Percentiles rank a stretch among this genome's conserved stretches.
Conservation (phyloP, 805 yeast genomes). For the Kuraishia borneana region DNA sequence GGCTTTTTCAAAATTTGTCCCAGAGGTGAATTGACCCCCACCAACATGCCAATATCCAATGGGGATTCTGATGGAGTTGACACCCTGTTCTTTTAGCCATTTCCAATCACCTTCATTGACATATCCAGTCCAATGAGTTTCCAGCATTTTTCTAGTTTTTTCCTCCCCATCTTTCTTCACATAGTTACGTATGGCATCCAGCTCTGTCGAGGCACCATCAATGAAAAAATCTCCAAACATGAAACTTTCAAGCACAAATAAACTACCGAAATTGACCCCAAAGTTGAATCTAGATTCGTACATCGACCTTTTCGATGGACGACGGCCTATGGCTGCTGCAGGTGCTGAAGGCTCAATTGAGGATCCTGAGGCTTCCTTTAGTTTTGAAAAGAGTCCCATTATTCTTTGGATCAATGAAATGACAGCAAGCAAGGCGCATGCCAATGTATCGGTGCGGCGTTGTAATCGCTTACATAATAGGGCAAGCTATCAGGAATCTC, state of each 20-base stretch:
- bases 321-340: conserved; percentile 22
- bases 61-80: conserved; percentile 79
- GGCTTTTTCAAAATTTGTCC: conserved; percentile 51
- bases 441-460: too few relatives aligned
- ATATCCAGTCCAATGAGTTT: conserved; percentile 56
- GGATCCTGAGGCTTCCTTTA: not conserved
- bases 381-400: not conserved
- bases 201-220: conserved; percentile 53
- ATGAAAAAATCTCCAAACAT: conserved; percentile 54
- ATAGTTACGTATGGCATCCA: conserved; percentile 51
- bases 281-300: conserved; percentile 51
- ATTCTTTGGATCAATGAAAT: too few relatives aligned
- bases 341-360: conserved; percentile 5
- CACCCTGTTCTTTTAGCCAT: conserved; percentile 55
- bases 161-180: conserved; percentile 39
- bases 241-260: conserved; percentile 75
- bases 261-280: conserved; percentile 81
- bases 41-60: conserved; percentile 83
- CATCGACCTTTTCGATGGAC: conserved; percentile 33
- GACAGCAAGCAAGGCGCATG: too few relatives aligned
- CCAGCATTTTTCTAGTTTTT: conserved; percentile 40
- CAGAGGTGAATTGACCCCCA: conserved; percentile 44
- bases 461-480: too few relatives aligned
- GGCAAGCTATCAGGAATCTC: too few relatives aligned
- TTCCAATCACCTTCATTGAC: conserved; percentile 67